These are phyloP conservation scores for Pythium biforme DNA, from an alignment of 352 stramenopile species.

Conservation along the genomic window DNA sequence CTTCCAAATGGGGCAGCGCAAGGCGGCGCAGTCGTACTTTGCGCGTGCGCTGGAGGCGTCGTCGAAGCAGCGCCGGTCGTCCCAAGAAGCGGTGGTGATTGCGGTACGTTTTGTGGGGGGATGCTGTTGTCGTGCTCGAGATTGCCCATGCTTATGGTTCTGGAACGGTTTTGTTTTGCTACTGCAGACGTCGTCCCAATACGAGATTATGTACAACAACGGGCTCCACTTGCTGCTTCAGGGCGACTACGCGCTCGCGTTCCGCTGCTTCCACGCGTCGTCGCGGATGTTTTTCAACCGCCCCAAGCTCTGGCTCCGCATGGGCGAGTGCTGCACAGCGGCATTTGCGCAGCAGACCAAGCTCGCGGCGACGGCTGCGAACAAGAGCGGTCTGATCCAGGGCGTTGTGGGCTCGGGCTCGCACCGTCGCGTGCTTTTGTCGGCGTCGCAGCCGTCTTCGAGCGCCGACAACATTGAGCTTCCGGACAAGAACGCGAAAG, in stretches of 20 bases:
- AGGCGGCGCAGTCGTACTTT: constrained; percentile 92
- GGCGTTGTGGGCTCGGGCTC: constrained; percentile 73
- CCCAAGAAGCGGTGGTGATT: constrained; percentile 49
- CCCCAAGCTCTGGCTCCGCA: constrained; percentile 90
- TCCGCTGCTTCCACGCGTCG: constrained; percentile 89
- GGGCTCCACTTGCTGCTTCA: constrained; percentile 87
- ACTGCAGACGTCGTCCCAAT: constrained; percentile 70
- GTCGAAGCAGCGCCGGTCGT: constrained; percentile 47
- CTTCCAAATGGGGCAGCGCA: constrained; percentile 88
- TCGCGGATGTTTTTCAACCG: constrained; percentile 90
- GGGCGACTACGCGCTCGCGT: constrained; percentile 77
- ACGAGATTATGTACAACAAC: constrained; percentile 93
- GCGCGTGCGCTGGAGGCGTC: constrained; percentile 74
- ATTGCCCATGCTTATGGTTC: neutral
- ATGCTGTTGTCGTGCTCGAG: neutral
- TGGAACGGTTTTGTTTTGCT: neutral
- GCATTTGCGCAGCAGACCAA: constrained; percentile 77
- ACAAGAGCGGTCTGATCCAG: constrained; percentile 84
- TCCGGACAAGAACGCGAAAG: constrained; percentile 53
- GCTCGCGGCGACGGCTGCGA: constrained; percentile 45
- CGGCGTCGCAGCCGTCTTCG: constrained; percentile 54
- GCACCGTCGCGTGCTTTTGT: constrained; percentile 82
- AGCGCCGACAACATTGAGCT: constrained; percentile 71
- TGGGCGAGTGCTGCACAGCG: constrained; percentile 90
- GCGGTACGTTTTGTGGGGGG: constrained; percentile 30